Percentiles rank a stretch among this genome's conserved stretches.
phyloP scores from a whole-genome alignment of 345 rosid species.

The Rubroshorea leprosula region DNA sequence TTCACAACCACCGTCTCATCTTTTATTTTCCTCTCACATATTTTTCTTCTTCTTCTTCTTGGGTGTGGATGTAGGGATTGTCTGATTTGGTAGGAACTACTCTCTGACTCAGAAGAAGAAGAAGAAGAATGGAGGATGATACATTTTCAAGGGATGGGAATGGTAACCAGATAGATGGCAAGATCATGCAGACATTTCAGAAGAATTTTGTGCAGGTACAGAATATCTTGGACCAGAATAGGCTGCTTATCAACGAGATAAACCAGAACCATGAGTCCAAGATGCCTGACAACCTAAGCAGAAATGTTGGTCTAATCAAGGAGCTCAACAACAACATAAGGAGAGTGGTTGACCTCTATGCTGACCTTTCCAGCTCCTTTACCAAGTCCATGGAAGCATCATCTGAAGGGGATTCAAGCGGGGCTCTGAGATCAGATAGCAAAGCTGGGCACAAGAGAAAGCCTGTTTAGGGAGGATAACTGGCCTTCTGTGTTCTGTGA shows the following conservation, averaged over 20 bases:
- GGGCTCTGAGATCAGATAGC: slow-evolving; percentile 39
- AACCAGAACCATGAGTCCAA: slow-evolving; percentile 78
- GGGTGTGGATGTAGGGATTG: slow-evolving; percentile 22
- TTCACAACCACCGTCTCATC: slow-evolving; percentile 15
- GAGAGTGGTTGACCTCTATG: slow-evolving; percentile 62
- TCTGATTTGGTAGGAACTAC: slow-evolving; percentile 21
- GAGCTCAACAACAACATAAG: slow-evolving; percentile 83
- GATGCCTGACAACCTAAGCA: slow-evolving; percentile 57
- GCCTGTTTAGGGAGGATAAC: slow-evolving; percentile 28
- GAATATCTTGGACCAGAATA: slow-evolving; percentile 59
- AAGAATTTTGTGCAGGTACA: slow-evolving; percentile 72
- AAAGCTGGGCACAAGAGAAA: slow-evolving; percentile 48
- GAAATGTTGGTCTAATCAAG: slow-evolving; percentile 66
- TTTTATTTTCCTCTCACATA: slow-evolving; percentile 6
- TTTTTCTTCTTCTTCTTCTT: not conserved
- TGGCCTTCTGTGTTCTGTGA: not conserved
- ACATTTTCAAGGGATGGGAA: slow-evolving; percentile 42
- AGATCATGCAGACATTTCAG: slow-evolving; percentile 62
- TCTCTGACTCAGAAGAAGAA: slow-evolving; percentile 11
- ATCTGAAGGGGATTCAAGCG: slow-evolving; percentile 60
- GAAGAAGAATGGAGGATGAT: slow-evolving; percentile 53
- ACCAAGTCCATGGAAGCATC: slow-evolving; percentile 54
- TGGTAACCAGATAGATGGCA: slow-evolving; percentile 47
- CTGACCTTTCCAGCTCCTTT: slow-evolving; percentile 62
- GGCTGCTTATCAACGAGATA: slow-evolving; percentile 66